Conservation (phyloP, 192 early-diverging fungal species). For the Entomortierella chlamydospora region DNA sequence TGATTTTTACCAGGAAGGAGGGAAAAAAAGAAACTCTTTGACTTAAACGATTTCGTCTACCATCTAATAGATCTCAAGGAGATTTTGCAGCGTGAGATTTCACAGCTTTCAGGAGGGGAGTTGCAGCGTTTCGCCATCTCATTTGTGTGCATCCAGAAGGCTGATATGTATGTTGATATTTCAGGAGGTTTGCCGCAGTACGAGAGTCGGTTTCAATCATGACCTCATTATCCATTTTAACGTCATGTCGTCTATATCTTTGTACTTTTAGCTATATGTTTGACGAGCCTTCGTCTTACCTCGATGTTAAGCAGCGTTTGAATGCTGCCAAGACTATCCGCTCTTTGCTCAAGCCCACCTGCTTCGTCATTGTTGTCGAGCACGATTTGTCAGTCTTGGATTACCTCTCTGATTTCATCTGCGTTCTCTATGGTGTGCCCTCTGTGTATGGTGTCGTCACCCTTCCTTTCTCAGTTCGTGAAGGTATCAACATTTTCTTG, state of each 20-base stretch:
- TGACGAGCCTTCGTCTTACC: conserved; percentile 97
- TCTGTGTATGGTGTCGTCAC: conserved; percentile 98
- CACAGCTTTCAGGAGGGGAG: conserved; percentile 94
- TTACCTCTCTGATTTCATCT: conserved; percentile 98
- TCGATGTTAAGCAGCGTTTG: conserved; percentile 99
- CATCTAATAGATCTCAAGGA: conserved; percentile 75
- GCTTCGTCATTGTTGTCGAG: conserved; percentile 96
- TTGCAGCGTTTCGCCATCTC: conserved; percentile 98
- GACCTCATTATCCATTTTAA: no score
- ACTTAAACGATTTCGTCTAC: no score
- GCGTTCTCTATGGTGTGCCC: conserved; percentile 98
- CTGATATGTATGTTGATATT: conserved; percentile 83
- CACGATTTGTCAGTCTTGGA: conserved; percentile 99
- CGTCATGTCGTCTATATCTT: background rate
- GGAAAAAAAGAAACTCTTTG: no score
- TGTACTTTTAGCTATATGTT: conserved; percentile 86
- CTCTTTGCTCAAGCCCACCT: conserved; percentile 73
- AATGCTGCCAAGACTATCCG: conserved; percentile 96
- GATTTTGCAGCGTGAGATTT: conserved; percentile 85
- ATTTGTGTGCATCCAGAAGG: conserved; percentile 81
- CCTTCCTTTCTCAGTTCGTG: conserved; percentile 95
- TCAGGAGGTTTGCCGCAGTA: background rate
- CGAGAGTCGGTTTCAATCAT: no score
- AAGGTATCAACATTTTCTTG: conserved; percentile 99
- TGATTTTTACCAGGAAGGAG: no score